A percentile compares a stretch with the other conserved stretches of the same genome.
Evolutionary conservation across 2,329 filamentous ascomycete species (phyloP).

Genomic region (Fusarium coicis): DNA sequence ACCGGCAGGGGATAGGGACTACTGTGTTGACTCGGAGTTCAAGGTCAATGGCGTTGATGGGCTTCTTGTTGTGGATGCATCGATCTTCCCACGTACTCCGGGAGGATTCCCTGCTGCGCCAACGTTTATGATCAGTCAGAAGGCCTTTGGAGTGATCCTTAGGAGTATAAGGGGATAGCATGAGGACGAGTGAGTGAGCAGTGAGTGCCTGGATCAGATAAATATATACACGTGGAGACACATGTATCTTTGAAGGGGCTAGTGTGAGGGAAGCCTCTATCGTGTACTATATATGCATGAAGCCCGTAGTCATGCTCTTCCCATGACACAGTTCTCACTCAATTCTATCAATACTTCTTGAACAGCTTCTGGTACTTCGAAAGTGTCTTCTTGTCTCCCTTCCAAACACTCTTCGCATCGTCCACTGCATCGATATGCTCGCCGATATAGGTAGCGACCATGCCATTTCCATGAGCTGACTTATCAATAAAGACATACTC

Average conservation of each 20-base stretch:
- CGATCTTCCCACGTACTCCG: conserved; percentile 57
- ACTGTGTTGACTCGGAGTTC: conserved; percentile 66
- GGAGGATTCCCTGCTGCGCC: conserved; percentile 30
- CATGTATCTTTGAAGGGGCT: too few species aligned
- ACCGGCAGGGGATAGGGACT: conserved; percentile 59
- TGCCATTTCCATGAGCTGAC: conserved; percentile 39
- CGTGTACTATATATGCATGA: not conserved
- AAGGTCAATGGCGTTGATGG: conserved; percentile 63
- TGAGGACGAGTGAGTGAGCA: fast-evolving
- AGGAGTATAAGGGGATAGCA: fast-evolving
- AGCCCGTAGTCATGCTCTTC: fast-evolving
- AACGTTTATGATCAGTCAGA: conserved; percentile 31
- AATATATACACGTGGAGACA: fast-evolving
- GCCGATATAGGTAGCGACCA: conserved; percentile 45
- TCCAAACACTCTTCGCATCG: conserved; percentile 39
- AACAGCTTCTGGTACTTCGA: conserved; percentile 42
- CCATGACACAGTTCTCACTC: fast-evolving
- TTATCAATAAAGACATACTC: conserved; percentile 47
- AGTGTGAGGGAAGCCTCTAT: too few species aligned
- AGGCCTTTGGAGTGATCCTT: conserved; percentile 9
- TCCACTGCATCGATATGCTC: conserved; percentile 42
- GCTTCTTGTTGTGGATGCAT: conserved; percentile 69
- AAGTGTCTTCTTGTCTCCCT: conserved; percentile 23
- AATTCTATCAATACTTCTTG: conserved; percentile 15
- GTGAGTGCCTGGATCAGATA: fast-evolving